Conservation (phyloP, 1,139 yeast species). For the Starmera stellimalicola region DNA sequence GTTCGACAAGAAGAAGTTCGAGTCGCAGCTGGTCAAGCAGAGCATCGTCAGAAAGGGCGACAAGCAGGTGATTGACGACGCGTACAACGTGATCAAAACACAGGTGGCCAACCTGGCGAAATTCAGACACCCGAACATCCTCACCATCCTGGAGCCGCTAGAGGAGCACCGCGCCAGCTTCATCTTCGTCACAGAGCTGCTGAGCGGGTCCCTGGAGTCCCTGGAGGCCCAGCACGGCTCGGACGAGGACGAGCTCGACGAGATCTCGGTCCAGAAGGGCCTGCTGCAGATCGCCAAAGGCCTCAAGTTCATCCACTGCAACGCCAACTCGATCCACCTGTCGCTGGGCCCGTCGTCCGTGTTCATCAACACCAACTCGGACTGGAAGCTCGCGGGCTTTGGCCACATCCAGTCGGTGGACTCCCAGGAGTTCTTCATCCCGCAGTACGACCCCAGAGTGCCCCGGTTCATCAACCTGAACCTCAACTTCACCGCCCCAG, state of each 20-base stretch:
- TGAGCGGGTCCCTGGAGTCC: slow-evolving; percentile 49
- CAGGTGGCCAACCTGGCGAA: slow-evolving; percentile 69
- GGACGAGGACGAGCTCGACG: slow-evolving; percentile 14
- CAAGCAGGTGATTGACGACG: slow-evolving; percentile 26
- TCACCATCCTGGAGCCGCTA: slow-evolving; percentile 75
- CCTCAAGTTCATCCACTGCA: slow-evolving; percentile 69
- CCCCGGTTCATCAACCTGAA: slow-evolving; percentile 66
- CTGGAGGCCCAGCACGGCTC: too few species aligned
- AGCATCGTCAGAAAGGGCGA: slow-evolving; percentile 35
- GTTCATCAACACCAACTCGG: slow-evolving; percentile 74
- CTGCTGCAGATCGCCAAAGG: slow-evolving; percentile 71
- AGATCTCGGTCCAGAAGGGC: slow-evolving; percentile 58
- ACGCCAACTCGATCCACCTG: slow-evolving; percentile 67
- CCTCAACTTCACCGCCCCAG: slow-evolving; percentile 72
- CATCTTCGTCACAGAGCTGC: slow-evolving; percentile 77
- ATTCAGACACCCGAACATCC: slow-evolving; percentile 78
- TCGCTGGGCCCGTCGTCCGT: slow-evolving; percentile 74
- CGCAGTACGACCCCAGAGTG: slow-evolving; percentile 54
- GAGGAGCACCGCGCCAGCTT: slow-evolving; percentile 78
- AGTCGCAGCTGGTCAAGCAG: slow-evolving; percentile 40
- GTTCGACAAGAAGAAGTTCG: slow-evolving; percentile 76
- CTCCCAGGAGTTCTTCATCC: slow-evolving; percentile 29
- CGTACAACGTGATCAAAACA: slow-evolving; percentile 36
- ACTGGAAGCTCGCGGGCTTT: slow-evolving; percentile 87
- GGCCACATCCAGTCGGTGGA: slow-evolving; percentile 42